Conservation (phyloP, 176 grass and related monocot genomes). For the Panicum miliaceum region DNA sequence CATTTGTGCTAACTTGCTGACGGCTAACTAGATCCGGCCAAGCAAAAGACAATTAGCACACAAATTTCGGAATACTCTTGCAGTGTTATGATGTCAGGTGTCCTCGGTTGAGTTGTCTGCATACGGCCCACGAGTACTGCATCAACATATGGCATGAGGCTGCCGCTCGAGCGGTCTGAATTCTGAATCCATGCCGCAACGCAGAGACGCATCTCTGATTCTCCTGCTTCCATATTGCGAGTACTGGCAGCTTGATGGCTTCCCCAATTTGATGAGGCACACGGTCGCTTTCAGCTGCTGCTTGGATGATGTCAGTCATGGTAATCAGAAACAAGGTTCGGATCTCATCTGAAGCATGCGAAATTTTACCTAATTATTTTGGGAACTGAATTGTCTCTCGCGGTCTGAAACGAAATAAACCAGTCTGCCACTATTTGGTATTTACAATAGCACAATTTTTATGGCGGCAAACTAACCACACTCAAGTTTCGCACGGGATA, state of each 20-base stretch:
- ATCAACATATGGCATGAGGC: conserved; percentile 17
- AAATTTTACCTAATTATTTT: background rate
- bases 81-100: background rate
- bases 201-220: background rate
- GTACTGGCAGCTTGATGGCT: background rate
- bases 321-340: background rate
- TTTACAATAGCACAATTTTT: background rate
- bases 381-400: background rate
- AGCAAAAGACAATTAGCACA: background rate
- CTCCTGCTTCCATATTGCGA: conserved; percentile 4
- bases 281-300: background rate
- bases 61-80: background rate
- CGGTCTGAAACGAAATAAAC: background rate
- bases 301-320: background rate
- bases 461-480: background rate
- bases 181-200: background rate
- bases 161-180: background rate
- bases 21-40: background rate
- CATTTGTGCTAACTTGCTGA: background rate
- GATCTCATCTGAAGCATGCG: background rate
- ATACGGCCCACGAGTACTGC: background rate
- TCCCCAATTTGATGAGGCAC: background rate
- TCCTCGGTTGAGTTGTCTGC: conserved; percentile 1
- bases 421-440: background rate
- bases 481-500: background rate